phyloP scores from a whole-genome alignment of 352 stramenopile species.

The Phytophthora pini region DNA sequence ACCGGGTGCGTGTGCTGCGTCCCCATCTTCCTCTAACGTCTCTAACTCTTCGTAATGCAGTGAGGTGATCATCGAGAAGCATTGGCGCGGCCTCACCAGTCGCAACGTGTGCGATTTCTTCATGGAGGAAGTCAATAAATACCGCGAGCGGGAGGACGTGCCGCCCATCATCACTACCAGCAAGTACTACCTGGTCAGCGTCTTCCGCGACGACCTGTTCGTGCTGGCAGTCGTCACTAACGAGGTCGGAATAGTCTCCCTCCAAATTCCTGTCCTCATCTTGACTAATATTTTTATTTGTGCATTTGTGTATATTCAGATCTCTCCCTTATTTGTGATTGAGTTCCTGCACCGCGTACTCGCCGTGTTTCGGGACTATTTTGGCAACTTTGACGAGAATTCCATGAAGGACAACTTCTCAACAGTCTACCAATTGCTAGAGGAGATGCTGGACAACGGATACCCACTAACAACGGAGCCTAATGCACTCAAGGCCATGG shows the following conservation, averaged over 20 bases:
- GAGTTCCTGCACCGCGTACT: slow-evolving; percentile 98
- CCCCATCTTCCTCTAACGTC: background rate
- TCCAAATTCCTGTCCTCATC: background rate
- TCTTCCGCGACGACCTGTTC: slow-evolving; percentile 95
- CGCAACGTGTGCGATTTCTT: slow-evolving; percentile 98
- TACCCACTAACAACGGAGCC: slow-evolving; percentile 97
- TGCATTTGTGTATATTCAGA: slow-evolving; percentile 44
- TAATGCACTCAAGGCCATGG: slow-evolving; percentile 98
- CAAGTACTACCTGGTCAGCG: slow-evolving; percentile 93
- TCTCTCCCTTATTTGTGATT: slow-evolving; percentile 91
- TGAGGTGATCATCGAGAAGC: slow-evolving; percentile 98
- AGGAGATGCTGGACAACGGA: slow-evolving; percentile 98
- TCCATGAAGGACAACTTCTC: slow-evolving; percentile 99
- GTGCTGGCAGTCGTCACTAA: slow-evolving; percentile 95
- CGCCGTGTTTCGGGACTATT: slow-evolving; percentile 97
- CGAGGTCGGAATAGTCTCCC: slow-evolving; percentile 75
- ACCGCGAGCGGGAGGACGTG: slow-evolving; percentile 86
- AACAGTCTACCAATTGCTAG: slow-evolving; percentile 95
- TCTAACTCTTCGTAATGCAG: slow-evolving; percentile 42
- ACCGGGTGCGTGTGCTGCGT: slow-evolving; percentile 65
- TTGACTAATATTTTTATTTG: slow-evolving; percentile 1
- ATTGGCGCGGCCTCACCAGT: slow-evolving; percentile 96
- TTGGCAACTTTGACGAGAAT: slow-evolving; percentile 96
- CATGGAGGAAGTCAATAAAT: slow-evolving; percentile 97
- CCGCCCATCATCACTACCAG: slow-evolving; percentile 88